phyloP scores from a whole-genome alignment of 2,329 filamentous ascomycete species.

The Polychaeton citri region DNA sequence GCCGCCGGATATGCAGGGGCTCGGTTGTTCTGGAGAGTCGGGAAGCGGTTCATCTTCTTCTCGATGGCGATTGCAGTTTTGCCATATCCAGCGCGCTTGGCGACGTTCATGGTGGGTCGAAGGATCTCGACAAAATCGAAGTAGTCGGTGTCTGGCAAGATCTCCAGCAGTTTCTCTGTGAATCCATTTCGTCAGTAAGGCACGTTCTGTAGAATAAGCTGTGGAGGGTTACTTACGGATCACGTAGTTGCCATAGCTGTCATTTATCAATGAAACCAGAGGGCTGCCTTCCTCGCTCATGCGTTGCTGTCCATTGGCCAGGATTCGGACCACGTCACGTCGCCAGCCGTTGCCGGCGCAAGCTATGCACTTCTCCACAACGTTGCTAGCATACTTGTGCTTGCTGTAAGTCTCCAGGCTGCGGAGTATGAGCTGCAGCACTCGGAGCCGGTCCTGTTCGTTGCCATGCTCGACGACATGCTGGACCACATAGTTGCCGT shows the following conservation, averaged over 20 bases:
- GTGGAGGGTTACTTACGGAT: conserved; percentile 59
- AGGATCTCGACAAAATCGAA: conserved; percentile 26
- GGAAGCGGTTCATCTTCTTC: conserved; percentile 29
- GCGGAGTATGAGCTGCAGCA: conserved; percentile 60
- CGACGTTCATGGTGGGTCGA: conserved; percentile 31
- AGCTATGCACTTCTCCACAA: conserved; percentile 84
- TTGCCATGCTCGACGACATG: conserved; percentile 74
- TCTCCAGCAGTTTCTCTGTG: conserved; percentile 64
- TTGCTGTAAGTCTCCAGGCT: conserved; percentile 68
- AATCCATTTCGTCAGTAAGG: neutral
- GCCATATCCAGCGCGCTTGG: conserved; percentile 26
- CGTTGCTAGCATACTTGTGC: conserved; percentile 94
- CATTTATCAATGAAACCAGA: conserved; percentile 69
- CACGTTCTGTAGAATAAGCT: neutral
- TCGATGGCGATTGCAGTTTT: conserved; percentile 35
- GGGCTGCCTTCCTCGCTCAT: conserved; percentile 44
- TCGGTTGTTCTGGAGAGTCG: neutral
- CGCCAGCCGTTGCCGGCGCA: conserved; percentile 58
- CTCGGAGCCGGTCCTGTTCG: conserved; percentile 54
- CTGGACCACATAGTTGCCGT: conserved; percentile 92
- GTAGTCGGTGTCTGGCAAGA: conserved; percentile 27
- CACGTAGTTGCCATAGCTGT: conserved; percentile 92
- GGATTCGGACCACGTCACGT: conserved; percentile 47
- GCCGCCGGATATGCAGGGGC: conserved; percentile 4
- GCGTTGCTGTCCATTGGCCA: conserved; percentile 48